A percentile compares a stretch with the other conserved stretches of the same genome.
Conservation (phyloP, 805 yeast genomes). For the Candida sanyiensis region DNA sequence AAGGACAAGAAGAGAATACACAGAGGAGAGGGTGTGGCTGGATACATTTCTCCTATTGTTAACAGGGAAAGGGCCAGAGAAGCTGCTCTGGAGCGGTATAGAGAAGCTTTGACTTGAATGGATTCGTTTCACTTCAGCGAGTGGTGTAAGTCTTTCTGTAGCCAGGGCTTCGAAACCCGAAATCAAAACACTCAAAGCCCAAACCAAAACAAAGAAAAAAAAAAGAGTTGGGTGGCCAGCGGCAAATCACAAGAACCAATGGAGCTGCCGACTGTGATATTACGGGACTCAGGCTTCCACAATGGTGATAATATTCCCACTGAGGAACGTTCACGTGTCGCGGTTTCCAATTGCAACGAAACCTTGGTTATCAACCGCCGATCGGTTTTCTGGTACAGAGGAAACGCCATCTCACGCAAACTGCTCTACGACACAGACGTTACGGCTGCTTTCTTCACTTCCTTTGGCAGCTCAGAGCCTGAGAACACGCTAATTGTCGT, state of each 20-base stretch:
- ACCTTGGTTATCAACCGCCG: conserved; percentile 13
- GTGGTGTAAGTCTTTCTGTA: no score
- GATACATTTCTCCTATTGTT: conserved; percentile 41
- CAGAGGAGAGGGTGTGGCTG: conserved; percentile 27
- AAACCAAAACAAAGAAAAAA: not conserved
- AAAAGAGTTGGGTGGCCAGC: not conserved
- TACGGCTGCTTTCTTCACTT: conserved; percentile 55
- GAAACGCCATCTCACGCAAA: conserved; percentile 43
- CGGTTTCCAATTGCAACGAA: conserved; percentile 13
- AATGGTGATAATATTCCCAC: not conserved
- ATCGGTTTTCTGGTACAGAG: conserved; percentile 38
- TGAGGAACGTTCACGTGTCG: conserved; percentile 2
- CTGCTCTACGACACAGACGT: conserved; percentile 46
- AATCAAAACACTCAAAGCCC: not conserved
- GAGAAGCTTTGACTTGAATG: conserved; percentile 28
- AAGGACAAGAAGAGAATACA: conserved; percentile 23
- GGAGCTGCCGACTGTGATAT: conserved; percentile 8
- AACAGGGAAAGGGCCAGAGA: conserved; percentile 37
- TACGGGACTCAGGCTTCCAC: conserved; percentile 4
- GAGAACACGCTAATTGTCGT: conserved; percentile 52
- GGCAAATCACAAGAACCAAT: not conserved
- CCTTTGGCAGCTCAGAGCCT: conserved; percentile 31
- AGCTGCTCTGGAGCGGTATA: conserved; percentile 37
- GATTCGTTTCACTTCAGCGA: no score
- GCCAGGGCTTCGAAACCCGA: no score